Conservation (phyloP, 768 basidiomycete genomes). For the Boletus tomentosulus region DNA sequence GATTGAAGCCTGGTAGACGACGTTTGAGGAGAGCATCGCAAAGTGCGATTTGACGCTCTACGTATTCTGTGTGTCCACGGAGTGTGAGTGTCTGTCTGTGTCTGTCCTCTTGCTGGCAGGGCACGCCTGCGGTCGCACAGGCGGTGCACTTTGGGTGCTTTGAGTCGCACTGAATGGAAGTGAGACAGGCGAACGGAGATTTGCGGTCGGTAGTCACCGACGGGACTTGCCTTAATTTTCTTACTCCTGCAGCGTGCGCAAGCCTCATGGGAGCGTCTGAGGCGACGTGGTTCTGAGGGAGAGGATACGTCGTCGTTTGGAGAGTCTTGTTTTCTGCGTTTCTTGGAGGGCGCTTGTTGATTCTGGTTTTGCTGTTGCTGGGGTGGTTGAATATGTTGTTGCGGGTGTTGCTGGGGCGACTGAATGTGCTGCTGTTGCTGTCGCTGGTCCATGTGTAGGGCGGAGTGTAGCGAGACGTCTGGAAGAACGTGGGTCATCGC, state of each 20-base stretch:
- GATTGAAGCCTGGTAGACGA: slow-evolving; percentile 61
- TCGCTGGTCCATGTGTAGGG: slow-evolving; percentile 66
- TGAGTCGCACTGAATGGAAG: slow-evolving; percentile 66
- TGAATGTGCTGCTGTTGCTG: slow-evolving; percentile 43
- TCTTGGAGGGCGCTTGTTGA: slow-evolving; percentile 43
- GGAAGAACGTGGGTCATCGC: slow-evolving; percentile 47
- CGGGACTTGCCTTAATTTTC: slow-evolving; percentile 89
- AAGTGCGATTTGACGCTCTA: slow-evolving; percentile 76
- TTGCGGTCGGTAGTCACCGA: slow-evolving; percentile 75
- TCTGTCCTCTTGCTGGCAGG: slow-evolving; percentile 85
- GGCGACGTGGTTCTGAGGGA: slow-evolving; percentile 69
- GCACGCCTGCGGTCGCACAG: slow-evolving; percentile 72
- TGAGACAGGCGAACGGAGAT: slow-evolving; percentile 55
- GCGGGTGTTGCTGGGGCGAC: slow-evolving; percentile 35
- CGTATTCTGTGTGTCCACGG: slow-evolving; percentile 74
- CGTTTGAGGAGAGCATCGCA: slow-evolving; percentile 78
- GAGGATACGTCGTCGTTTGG: slow-evolving; percentile 51
- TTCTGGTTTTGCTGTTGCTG: slow-evolving; percentile 28
- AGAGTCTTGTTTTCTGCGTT: slow-evolving; percentile 57
- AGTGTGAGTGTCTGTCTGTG: slow-evolving; percentile 85
- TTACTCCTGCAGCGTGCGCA: slow-evolving; percentile 92
- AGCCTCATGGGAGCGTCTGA: slow-evolving; percentile 86
- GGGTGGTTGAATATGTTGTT: too few relatives aligned
- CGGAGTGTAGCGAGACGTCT: slow-evolving; percentile 53
- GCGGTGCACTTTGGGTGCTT: slow-evolving; percentile 86